Conservation (phyloP, 2,329 filamentous ascomycete species). For the Aspergillus novofumigatus region DNA sequence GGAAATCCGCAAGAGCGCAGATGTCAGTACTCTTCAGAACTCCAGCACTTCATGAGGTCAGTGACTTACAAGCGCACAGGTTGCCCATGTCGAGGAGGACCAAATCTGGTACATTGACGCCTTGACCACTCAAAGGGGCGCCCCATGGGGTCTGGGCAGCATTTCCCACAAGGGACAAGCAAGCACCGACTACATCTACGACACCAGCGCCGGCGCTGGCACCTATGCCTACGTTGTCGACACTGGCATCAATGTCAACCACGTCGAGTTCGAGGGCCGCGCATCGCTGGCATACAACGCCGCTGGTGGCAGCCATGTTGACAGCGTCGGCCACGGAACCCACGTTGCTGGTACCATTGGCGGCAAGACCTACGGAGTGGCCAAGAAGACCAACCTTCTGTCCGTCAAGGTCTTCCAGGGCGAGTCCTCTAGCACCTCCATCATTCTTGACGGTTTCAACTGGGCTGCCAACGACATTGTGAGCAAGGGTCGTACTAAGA, state of each 20-base stretch:
- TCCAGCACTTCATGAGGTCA: background rate
- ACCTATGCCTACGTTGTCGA: slow-evolving; percentile 38
- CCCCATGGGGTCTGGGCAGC: slow-evolving; percentile 35
- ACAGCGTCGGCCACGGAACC: slow-evolving; percentile 35
- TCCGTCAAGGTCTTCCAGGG: slow-evolving; percentile 51
- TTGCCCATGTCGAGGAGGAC: slow-evolving; percentile 23
- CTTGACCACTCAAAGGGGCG: slow-evolving; percentile 19
- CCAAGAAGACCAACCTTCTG: slow-evolving; percentile 35
- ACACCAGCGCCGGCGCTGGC: slow-evolving; percentile 31
- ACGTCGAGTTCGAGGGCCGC: slow-evolving; percentile 35
- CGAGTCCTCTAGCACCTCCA: slow-evolving; percentile 40
- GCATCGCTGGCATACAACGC: slow-evolving; percentile 34
- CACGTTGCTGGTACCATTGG: slow-evolving; percentile 37
- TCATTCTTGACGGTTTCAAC: slow-evolving; percentile 48
- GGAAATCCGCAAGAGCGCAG: slow-evolving; percentile 35
- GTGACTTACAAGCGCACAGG: slow-evolving; percentile 9
- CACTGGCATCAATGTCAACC: slow-evolving; percentile 33
- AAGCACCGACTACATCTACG: slow-evolving; percentile 32
- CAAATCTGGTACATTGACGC: slow-evolving; percentile 18
- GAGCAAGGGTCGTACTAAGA: slow-evolving; percentile 24
- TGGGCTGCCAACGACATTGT: slow-evolving; percentile 33
- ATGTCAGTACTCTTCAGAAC: slow-evolving; percentile 22
- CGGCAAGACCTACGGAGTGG: slow-evolving; percentile 33
- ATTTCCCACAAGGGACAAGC: slow-evolving; percentile 24
- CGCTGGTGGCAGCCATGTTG: slow-evolving; percentile 20